These are phyloP conservation scores for Agrocybe praecox DNA, from an alignment of 768 basidiomycete genomes.

Conservation along the genomic window DNA sequence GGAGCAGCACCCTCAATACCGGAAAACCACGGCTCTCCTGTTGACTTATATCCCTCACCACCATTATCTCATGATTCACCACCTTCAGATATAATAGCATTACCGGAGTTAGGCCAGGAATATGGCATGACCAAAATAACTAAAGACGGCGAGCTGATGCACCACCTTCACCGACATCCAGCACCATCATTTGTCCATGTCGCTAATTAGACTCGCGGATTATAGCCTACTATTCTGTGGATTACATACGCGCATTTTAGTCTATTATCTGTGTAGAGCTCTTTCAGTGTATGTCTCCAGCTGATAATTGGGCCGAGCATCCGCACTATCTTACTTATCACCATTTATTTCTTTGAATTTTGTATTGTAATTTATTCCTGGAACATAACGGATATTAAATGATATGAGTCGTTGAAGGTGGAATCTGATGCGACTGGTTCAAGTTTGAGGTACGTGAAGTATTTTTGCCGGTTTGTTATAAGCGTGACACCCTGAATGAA, in stretches of 20 bases:
- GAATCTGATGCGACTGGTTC: no score
- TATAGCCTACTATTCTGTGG: neutral
- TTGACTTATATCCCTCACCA: slow-evolving; percentile 53
- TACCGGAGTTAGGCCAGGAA: slow-evolving; percentile 13
- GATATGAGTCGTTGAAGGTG: no score
- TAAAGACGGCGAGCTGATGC: slow-evolving; percentile 1
- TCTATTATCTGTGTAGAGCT: neutral
- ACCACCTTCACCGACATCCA: slow-evolving; percentile 1
- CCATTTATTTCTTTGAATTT: slow-evolving; percentile 6
- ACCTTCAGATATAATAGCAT: slow-evolving; percentile 26
- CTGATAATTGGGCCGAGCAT: neutral
- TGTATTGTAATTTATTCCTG: slow-evolving; percentile 13
- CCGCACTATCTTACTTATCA: slow-evolving; percentile 13
- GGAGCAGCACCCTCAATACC: slow-evolving; percentile 18
- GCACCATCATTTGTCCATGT: slow-evolving; percentile 1
- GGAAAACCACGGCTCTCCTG: slow-evolving; percentile 26
- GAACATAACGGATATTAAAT: neutral
- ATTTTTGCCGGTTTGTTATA: no score
- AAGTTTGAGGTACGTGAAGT: no score
- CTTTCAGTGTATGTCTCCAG: neutral
- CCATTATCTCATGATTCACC: slow-evolving; percentile 41
- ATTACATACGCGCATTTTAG: neutral
- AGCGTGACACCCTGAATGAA: no score
- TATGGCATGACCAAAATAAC: slow-evolving; percentile 2
- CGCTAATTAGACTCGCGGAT: neutral